Percentiles rank a stretch among this genome's conserved stretches.
phyloP scores from a whole-genome alignment of 768 basidiomycete genomes.

The Mycena rebaudengoi region DNA sequence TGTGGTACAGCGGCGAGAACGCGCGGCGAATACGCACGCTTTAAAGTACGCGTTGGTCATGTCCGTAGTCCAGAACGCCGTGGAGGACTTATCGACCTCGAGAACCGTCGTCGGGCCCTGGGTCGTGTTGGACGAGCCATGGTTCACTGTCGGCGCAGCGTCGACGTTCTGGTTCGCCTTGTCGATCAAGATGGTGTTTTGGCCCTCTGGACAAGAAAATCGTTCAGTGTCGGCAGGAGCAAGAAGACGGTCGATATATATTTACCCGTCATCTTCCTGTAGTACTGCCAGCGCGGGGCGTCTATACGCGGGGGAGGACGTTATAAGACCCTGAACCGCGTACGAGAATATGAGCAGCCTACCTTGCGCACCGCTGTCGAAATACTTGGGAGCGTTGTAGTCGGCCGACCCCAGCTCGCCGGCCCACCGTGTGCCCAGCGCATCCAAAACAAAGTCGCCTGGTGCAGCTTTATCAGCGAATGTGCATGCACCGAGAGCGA shows the following conservation, averaged over 20 bases:
- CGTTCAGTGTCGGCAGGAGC: too few species aligned
- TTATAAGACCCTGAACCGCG: too few species aligned
- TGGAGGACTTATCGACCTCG: constrained; percentile 67
- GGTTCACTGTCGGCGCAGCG: constrained; percentile 67
- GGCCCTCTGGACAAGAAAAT: constrained; percentile 65
- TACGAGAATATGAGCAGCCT: too few species aligned
- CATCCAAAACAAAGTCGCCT: constrained; percentile 98
- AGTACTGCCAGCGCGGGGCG: constrained; percentile 86
- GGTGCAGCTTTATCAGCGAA: too few species aligned
- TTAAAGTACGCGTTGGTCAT: constrained; percentile 79
- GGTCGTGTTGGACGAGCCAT: constrained; percentile 57
- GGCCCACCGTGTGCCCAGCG: constrained; percentile 92
- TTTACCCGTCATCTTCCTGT: constrained; percentile 82
- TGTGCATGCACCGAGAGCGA: too few species aligned
- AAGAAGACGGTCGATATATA: too few species aligned
- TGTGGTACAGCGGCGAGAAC: too few species aligned
- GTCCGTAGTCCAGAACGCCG: constrained; percentile 83
- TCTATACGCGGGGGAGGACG: too few species aligned
- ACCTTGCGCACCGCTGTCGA: constrained; percentile 76
- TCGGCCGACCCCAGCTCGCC: constrained; percentile 94
- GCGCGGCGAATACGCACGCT: constrained; percentile 70
- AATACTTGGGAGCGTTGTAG: constrained; percentile 80
- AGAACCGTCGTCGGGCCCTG: constrained; percentile 91
- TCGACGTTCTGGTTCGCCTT: constrained; percentile 82
- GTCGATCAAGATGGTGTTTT: constrained; percentile 90